A percentile compares a stretch with the other conserved stretches of the same genome.
Evolutionary conservation across 495 filamentous ascomycete genomes (phyloP).

Genomic region (Penicillium soppii): DNA sequence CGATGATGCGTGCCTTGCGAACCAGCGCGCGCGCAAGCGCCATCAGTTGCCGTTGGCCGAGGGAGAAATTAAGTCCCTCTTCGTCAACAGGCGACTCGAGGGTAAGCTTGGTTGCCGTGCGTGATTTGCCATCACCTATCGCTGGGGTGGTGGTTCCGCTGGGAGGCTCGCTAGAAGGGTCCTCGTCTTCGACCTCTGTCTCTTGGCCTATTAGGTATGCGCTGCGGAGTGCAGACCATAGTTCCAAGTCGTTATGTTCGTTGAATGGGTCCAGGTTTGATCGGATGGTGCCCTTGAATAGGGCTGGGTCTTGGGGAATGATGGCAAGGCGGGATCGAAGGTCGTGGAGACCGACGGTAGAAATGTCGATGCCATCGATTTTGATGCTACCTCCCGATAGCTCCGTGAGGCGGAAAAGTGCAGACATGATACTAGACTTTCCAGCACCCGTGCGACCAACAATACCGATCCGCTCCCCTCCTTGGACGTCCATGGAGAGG

Average conservation of each 20-base stretch:
- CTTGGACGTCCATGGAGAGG: slow-evolving; percentile 71
- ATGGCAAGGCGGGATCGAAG: slow-evolving; percentile 87
- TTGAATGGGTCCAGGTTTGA: slow-evolving; percentile 91
- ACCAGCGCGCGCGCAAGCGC: slow-evolving; percentile 89
- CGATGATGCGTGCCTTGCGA: slow-evolving; percentile 82
- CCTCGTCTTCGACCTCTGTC: slow-evolving; percentile 17
- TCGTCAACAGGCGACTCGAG: slow-evolving; percentile 87
- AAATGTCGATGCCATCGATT: slow-evolving; percentile 90
- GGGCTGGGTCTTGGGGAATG: slow-evolving; percentile 94
- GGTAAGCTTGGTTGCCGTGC: slow-evolving; percentile 57
- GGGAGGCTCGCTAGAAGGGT: slow-evolving; percentile 18
- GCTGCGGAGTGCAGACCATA: slow-evolving; percentile 84
- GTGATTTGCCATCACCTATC: slow-evolving; percentile 13
- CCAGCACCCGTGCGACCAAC: slow-evolving; percentile 93
- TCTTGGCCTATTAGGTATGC: slow-evolving; percentile 69
- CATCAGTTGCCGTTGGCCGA: slow-evolving; percentile 97
- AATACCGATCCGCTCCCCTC: slow-evolving; percentile 89
- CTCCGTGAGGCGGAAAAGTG: slow-evolving; percentile 88
- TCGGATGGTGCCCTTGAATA: slow-evolving; percentile 89
- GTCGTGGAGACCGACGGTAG: slow-evolving; percentile 78
- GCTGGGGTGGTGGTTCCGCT: slow-evolving; percentile 12
- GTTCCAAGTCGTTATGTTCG: slow-evolving; percentile 81
- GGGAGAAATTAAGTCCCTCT: slow-evolving; percentile 91
- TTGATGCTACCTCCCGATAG: slow-evolving; percentile 78
- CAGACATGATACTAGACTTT: slow-evolving; percentile 92